Evolutionary conservation across 2,329 filamentous ascomycete genomes (phyloP), one percentile per base, ranked within the genome.

Genomic region (Botrytis galanthina): DNA sequence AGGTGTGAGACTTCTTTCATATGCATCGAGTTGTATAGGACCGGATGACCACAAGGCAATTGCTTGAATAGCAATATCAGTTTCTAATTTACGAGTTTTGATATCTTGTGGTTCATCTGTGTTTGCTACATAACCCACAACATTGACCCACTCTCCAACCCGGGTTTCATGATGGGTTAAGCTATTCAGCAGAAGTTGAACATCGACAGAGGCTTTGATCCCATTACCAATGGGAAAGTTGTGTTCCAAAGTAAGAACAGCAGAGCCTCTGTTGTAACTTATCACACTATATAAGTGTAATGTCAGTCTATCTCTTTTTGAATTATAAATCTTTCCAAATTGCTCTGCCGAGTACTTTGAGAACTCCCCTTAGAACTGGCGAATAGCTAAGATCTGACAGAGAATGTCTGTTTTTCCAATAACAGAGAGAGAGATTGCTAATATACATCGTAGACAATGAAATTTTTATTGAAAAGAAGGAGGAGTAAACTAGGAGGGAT

Each of bases 131-230:
- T 97, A 97, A 9, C 95, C 95, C 76, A 98, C 88, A 5, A 98
- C 87, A 80, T 98, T 97, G 68, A 98, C 83, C 94, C 95, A 98
- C 74, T 91, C 87, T n/a, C 95, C 95, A 39, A 92, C 84, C 69
- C 90, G 86, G 70, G 92, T 87, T 69, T 92, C 86, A 73, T 90
- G 87, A 35, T 86, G 83, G 32, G 87, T 88, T 73, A 96, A 83
- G 16, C 84, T 86, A 78, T 90, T 87, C 8, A 97, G 86, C 4
- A 97, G 82, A 76, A 95, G 88, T 70, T 88, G 87, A 74, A 97
- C 86, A 78, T 96, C 89, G 51, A 97, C 92, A 54, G 85, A 80
- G 1, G 89, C 91, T 67, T 82, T 83, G 59, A 87, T 83, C 35
- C 81, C 76, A 62, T 83, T 81, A 72, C 81, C 81, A 29, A 79